Evolutionary conservation across 1,284 basidiomycete species (phyloP).

Genomic region (Wolfiporia cocos): DNA sequence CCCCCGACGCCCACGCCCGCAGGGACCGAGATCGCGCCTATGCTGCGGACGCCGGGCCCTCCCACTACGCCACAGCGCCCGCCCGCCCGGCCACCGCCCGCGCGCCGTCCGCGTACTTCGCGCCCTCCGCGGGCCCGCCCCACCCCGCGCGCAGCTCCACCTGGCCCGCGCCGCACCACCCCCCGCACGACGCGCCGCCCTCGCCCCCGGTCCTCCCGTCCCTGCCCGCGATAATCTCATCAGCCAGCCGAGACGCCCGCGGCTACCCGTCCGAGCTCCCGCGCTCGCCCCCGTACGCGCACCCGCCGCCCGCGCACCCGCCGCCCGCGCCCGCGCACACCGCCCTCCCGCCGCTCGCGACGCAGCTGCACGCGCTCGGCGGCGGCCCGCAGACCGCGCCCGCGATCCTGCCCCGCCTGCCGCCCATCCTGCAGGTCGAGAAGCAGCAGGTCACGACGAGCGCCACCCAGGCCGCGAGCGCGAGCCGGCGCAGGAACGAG

Average conservation of each 20-base stretch:
- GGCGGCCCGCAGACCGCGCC: neutral
- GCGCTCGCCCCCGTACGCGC: slow-evolving; percentile 20
- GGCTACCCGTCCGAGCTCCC: slow-evolving; percentile 16
- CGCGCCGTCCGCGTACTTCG: neutral
- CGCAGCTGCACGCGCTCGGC: slow-evolving; percentile 1
- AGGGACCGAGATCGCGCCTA: slow-evolving; percentile 17
- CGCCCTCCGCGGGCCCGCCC: slow-evolving; percentile 7
- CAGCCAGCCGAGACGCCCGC: slow-evolving; percentile 16
- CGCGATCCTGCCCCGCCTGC: slow-evolving; percentile 51
- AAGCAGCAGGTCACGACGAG: slow-evolving; percentile 91
- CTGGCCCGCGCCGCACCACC: slow-evolving; percentile 6
- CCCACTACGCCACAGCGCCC: slow-evolving; percentile 27
- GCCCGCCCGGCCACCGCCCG: neutral
- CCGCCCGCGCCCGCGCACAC: slow-evolving; percentile 12
- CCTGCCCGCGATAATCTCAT: slow-evolving; percentile 8
- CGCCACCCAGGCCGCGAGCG: slow-evolving; percentile 91
- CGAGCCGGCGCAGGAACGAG: slow-evolving; percentile 83
- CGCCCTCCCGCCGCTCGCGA: slow-evolving; percentile 6
- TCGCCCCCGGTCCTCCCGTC: slow-evolving; percentile 4
- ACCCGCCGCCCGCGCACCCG: slow-evolving; percentile 16
- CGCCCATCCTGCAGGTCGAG: slow-evolving; percentile 81
- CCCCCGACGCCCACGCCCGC: slow-evolving; percentile 9
- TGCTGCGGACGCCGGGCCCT: slow-evolving; percentile 25
- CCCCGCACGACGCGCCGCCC: slow-evolving; percentile 2
- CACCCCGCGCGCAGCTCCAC: slow-evolving; percentile 6